Percentiles rank a stretch among this genome's conserved stretches.
These are phyloP conservation scores for Kodamaea lidongshanica DNA, from an alignment of 805 yeast genomes.

Conservation along the genomic window DNA sequence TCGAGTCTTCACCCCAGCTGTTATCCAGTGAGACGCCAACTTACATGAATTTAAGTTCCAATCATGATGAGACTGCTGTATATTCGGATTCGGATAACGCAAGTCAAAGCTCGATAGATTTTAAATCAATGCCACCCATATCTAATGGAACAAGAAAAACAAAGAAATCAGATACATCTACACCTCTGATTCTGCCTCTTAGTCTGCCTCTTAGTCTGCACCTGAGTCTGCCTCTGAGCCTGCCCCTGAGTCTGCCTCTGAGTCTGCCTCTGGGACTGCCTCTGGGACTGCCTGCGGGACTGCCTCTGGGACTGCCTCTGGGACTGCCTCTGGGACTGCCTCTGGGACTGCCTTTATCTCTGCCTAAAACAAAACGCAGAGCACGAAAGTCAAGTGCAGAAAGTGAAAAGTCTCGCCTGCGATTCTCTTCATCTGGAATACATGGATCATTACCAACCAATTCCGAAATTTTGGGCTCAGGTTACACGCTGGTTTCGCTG, in stretches of 20 bases:
- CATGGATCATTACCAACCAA: too few relatives aligned
- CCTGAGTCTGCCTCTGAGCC: conserved; percentile 2
- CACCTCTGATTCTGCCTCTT: conserved; percentile 1
- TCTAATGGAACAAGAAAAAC: not conserved
- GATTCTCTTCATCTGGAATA: too few relatives aligned
- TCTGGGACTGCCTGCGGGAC: not conserved
- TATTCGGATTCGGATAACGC: conserved; percentile 33
- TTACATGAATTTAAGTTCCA: conserved; percentile 19
- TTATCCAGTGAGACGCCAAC: too few relatives aligned
- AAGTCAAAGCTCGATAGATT: conserved; percentile 25
- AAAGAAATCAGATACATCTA: not conserved
- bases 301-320: conserved; percentile 4
- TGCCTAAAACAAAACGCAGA: conserved; percentile 1
- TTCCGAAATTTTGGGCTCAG: conserved; percentile 10
- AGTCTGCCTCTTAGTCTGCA: not conserved
- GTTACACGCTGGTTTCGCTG: conserved; percentile 29
- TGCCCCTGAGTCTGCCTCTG: conserved; percentile 2
- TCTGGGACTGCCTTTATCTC: not conserved
- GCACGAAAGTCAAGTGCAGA: conserved; percentile 11
- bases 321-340: conserved; percentile 3
- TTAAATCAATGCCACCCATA: conserved; percentile 6
- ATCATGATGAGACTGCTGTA: conserved; percentile 24
- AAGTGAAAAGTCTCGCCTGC: conserved; percentile 17
- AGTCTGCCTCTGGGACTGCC: not conserved
- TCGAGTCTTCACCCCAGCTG: too few relatives aligned